phyloP scores from a whole-genome alignment of 2,329 filamentous ascomycete genomes.

The Aspergillus sp. region DNA sequence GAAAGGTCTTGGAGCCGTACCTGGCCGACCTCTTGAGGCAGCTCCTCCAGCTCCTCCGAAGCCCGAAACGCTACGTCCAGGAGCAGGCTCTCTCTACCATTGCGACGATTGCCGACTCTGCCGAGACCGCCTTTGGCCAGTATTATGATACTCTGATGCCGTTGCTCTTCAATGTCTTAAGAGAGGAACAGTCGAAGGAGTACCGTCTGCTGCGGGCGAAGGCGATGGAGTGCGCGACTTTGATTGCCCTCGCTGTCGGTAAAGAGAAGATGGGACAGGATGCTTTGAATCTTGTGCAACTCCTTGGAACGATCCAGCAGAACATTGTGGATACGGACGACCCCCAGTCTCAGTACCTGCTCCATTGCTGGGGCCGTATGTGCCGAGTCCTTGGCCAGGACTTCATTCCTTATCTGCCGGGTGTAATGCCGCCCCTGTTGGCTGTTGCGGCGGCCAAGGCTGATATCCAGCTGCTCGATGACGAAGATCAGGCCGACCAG shows the following conservation, averaged over 20 bases:
- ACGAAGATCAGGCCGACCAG: slow-evolving; percentile 86
- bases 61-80: slow-evolving; percentile 90
- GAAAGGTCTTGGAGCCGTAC: slow-evolving; percentile 82
- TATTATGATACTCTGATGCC: slow-evolving; percentile 98
- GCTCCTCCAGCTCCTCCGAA: slow-evolving; percentile 78
- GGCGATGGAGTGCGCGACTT: slow-evolving; percentile 96
- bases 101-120: slow-evolving; percentile 96
- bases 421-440: slow-evolving; percentile 87
- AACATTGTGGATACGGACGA: slow-evolving; percentile 85
- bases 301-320: slow-evolving; percentile 77
- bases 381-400: slow-evolving; percentile 84
- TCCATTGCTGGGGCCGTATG: slow-evolving; percentile 99
- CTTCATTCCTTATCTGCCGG: slow-evolving; percentile 84
- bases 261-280: slow-evolving; percentile 85
- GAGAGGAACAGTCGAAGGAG: slow-evolving; percentile 86
- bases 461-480: slow-evolving; percentile 90
- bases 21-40: slow-evolving; percentile 78
- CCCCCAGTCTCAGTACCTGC: slow-evolving; percentile 89
- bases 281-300: slow-evolving; percentile 75
- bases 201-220: slow-evolving; percentile 85
- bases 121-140: slow-evolving; percentile 85
- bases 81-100: slow-evolving; percentile 97
- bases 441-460: slow-evolving; percentile 90
- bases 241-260: slow-evolving; percentile 87
- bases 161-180: slow-evolving; percentile 77